phyloP scores from a whole-genome alignment of 306 rosid species.

The Castanea sativa region DNA sequence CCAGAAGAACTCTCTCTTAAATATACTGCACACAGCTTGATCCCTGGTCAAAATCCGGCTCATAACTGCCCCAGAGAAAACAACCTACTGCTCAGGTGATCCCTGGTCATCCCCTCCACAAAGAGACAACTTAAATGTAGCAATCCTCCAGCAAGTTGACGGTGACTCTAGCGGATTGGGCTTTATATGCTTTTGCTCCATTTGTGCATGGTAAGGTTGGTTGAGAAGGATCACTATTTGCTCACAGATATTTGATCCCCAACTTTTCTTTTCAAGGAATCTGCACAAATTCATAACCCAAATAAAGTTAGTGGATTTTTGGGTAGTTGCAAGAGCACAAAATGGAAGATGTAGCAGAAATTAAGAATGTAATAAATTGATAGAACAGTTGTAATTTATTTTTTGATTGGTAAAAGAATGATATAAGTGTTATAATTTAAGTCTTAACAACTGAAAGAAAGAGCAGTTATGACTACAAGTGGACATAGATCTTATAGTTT shows the following conservation, averaged over 20 bases:
- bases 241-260: slow-evolving; percentile 34
- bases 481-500: not conserved
- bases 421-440: not conserved
- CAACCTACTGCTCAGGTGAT: not conserved
- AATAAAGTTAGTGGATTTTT: not conserved
- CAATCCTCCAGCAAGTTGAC: slow-evolving; percentile 2
- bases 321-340: not conserved
- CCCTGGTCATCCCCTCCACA: not conserved
- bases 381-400: not conserved
- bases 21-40: not conserved
- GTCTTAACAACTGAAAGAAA: not conserved
- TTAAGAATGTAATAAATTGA: slow-evolving; percentile 1
- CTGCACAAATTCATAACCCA: slow-evolving; percentile 44
- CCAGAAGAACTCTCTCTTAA: not conserved
- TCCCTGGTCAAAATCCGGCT: not conserved
- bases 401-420: not conserved
- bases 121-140: not conserved
- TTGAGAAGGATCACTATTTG: slow-evolving; percentile 24
- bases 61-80: not conserved
- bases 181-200: slow-evolving; percentile 13
- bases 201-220: slow-evolving; percentile 13
- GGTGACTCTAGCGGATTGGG: slow-evolving; percentile 3
- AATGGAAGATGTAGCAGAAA: not conserved
- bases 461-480: not conserved
- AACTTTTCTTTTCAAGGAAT: slow-evolving; percentile 45